Conservation (phyloP, 2,329 filamentous ascomycete genomes). For the Neofusicoccum ribis region DNA sequence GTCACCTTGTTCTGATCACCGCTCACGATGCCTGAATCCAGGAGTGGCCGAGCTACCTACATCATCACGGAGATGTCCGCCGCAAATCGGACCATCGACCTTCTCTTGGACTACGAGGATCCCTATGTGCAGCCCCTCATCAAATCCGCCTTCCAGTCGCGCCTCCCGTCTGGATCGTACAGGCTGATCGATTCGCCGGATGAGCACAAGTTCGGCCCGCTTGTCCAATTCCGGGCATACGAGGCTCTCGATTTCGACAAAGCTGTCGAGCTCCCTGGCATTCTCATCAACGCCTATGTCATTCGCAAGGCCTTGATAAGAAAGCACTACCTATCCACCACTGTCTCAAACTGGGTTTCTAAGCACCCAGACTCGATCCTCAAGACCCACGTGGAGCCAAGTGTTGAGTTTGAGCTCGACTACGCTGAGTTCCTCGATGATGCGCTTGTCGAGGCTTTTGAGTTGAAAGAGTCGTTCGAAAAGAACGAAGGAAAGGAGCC, state of each 20-base stretch:
- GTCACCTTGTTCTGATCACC: neutral
- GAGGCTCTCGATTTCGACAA: slow-evolving; percentile 84
- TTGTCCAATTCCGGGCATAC: slow-evolving; percentile 83
- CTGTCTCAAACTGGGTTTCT: slow-evolving; percentile 78
- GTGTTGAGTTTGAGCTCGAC: slow-evolving; percentile 89
- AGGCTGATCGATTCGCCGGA: slow-evolving; percentile 55
- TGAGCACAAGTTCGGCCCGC: slow-evolving; percentile 48
- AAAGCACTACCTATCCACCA: slow-evolving; percentile 89
- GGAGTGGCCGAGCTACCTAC: neutral
- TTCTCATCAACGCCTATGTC: slow-evolving; percentile 83
- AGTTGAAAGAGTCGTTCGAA: slow-evolving; percentile 75
- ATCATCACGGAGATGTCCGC: slow-evolving; percentile 10
- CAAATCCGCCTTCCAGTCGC: slow-evolving; percentile 65
- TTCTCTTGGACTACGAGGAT: slow-evolving; percentile 82
- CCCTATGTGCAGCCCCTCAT: slow-evolving; percentile 87
- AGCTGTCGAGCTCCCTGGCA: slow-evolving; percentile 61
- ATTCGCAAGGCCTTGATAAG: slow-evolving; percentile 95
- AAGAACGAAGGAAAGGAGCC: slow-evolving; percentile 58
- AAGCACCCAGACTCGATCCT: slow-evolving; percentile 77
- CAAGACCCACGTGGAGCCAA: slow-evolving; percentile 69
- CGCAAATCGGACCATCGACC: slow-evolving; percentile 52
- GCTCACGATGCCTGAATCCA: neutral
- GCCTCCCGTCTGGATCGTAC: slow-evolving; percentile 58
- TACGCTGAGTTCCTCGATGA: slow-evolving; percentile 97
- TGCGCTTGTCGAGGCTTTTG: slow-evolving; percentile 84